Evolutionary conservation across 441 rosid genomes (phyloP), one percentile per base, ranked within the genome.

Genomic region (Mallotus repandus): DNA sequence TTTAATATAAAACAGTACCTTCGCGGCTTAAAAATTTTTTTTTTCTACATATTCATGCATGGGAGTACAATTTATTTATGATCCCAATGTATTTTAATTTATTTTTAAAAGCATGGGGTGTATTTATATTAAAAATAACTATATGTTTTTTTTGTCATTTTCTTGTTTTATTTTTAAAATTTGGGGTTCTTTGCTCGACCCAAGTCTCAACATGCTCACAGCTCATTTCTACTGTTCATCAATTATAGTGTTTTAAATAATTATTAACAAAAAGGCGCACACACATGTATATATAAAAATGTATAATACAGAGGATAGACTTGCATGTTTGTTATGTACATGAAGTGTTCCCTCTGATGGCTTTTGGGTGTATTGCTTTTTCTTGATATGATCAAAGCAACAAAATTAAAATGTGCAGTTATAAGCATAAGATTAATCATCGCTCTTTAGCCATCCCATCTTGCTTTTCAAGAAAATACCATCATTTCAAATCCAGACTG

Each of bases 111-210:
- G n/a, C n/a, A n/a, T n/a, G n/a, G n/a, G n/a, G n/a, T n/a, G n/a
- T n/a, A n/a, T n/a, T n/a, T n/a, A n/a, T n/a, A n/a, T n/a, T n/a
- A n/a, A n/a, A 63, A 63, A 3, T 2, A 63, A 43, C 22, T 4
- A 63, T 63, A 6, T 29, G 21, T 3, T 41, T 48, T 12, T 72
- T 79, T 88, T 83, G 89, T 84, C 89, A 77, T 80, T 56, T 81
- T 83, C 80, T 86, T 83, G 86, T 83, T 87, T 77, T 84, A 68
- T 84, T 80, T 82, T 79, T 73, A 78, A 84, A 83, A 76, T 58
- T 12, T 71, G 84, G 85, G 86, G 81, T 79, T 77, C 79, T 76
- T 78, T 25, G 69, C 63, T 68, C 77, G 66, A 79, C 84, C 82
- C 78, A 74, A 58, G 74, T 66, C 74, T 79, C 77, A 73, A 73